Conservation (phyloP, 2,329 filamentous ascomycete genomes). For the Penicillium hesseltinei region DNA sequence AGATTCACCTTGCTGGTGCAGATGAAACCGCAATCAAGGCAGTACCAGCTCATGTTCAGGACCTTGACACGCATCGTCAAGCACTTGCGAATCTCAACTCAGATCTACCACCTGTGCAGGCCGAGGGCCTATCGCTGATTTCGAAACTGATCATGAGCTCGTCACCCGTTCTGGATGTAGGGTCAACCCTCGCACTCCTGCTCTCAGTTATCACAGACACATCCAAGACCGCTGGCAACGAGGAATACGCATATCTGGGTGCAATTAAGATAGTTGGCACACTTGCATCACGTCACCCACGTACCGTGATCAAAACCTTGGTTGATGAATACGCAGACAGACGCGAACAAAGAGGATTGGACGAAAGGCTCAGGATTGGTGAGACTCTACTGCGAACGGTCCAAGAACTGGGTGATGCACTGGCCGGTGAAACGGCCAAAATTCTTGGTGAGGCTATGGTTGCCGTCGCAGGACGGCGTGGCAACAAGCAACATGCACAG, state of each 20-base stretch:
- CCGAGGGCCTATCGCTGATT: constrained; percentile 44
- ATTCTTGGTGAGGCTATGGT: constrained; percentile 41
- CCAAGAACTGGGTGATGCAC: constrained; percentile 40
- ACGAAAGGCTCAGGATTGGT: constrained; percentile 44
- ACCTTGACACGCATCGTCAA: constrained; percentile 43
- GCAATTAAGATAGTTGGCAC: constrained; percentile 43
- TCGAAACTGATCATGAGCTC: constrained; percentile 40
- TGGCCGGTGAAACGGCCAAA: constrained; percentile 39
- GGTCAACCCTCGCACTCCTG: constrained; percentile 42
- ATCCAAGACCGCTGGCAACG: constrained; percentile 32
- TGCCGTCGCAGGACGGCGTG: constrained; percentile 40
- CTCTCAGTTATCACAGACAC: constrained; percentile 40
- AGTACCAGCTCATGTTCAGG: constrained; percentile 29
- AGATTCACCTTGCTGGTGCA: constrained; percentile 38
- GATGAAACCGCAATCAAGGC: constrained; percentile 23
- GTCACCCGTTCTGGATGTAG: constrained; percentile 45
- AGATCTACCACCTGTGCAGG: constrained; percentile 43
- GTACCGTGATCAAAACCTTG: constrained; percentile 42
- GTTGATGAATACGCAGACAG: constrained; percentile 42
- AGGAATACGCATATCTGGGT: constrained; percentile 47
- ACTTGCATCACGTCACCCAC: constrained; percentile 43
- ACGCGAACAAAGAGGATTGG: constrained; percentile 36
- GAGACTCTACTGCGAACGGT: constrained; percentile 43
- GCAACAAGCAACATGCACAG: constrained; percentile 37
- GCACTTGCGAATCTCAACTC: constrained; percentile 43